Conservation (phyloP, 2,329 filamentous ascomycete genomes). For the Fusarium incarnatum region DNA sequence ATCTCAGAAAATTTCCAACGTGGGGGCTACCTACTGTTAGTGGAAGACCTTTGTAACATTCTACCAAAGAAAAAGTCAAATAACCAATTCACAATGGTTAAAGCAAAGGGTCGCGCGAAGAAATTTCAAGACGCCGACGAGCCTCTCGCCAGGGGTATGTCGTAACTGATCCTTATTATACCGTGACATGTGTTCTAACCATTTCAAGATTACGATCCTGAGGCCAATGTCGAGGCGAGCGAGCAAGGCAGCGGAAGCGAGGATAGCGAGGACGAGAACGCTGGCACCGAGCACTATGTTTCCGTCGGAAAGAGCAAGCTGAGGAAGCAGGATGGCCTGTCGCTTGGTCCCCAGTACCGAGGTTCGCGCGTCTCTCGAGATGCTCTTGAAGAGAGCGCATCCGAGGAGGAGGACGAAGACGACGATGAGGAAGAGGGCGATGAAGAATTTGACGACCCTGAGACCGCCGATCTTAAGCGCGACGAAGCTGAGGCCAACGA, state of each 20-base stretch:
- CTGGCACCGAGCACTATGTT: constrained; percentile 88
- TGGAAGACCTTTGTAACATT: constrained; percentile 12
- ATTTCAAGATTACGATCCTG: constrained; percentile 77
- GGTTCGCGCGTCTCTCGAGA: constrained; percentile 80
- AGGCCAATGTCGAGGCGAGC: constrained; percentile 71
- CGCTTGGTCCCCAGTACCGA: constrained; percentile 82
- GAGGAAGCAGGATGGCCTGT: constrained; percentile 74
- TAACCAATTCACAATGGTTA: constrained; percentile 60
- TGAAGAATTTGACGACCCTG: constrained; percentile 67
- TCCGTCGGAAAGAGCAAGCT: constrained; percentile 86
- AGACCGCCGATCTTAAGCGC: constrained; percentile 64
- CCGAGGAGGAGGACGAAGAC: constrained; percentile 58
- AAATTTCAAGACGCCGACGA: constrained; percentile 73
- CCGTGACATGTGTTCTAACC: constrained; percentile 20
- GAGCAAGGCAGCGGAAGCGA: constrained; percentile 65
- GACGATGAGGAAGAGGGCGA: constrained; percentile 58
- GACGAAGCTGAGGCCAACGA: constrained; percentile 63
- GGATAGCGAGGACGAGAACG: constrained; percentile 62
- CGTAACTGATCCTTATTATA: neutral
- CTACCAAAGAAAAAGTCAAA: constrained; percentile 28
- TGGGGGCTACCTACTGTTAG: constrained; percentile 43
- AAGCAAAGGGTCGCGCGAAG: constrained; percentile 65
- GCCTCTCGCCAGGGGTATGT: constrained; percentile 69
- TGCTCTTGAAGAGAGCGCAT: constrained; percentile 68
- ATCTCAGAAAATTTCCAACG: constrained; percentile 51